Percentiles rank a stretch among this genome's conserved stretches.
Conservation (phyloP, 768 basidiomycete genomes). For the Lentinula sp. region DNA sequence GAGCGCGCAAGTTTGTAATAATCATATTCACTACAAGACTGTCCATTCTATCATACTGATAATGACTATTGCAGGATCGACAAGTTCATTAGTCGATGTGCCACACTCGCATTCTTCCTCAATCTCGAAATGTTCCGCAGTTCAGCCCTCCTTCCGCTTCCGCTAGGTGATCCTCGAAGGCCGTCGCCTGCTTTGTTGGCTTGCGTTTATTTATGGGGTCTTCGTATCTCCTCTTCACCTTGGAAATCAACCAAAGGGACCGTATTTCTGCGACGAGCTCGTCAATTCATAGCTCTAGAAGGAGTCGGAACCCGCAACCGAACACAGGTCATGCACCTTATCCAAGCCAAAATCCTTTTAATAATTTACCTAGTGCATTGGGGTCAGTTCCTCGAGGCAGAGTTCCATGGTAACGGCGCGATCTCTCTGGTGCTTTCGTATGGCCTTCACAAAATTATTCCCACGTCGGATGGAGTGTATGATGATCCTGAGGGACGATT, state of each 20-base stretch:
- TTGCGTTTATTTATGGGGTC: background rate
- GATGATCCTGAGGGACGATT: background rate
- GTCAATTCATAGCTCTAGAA: background rate
- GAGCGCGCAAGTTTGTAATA: background rate
- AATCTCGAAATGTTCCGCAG: constrained; percentile 35
- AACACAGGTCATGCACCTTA: background rate
- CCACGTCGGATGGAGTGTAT: background rate
- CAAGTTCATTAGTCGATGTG: background rate
- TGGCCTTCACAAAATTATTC: background rate
- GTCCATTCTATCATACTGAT: background rate
- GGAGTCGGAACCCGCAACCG: background rate
- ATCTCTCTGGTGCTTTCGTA: background rate
- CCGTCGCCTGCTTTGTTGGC: constrained; percentile 19
- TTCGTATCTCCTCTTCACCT: background rate
- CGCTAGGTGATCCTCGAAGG: constrained; percentile 22
- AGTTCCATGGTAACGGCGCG: background rate
- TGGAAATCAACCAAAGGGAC: background rate
- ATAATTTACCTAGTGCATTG: background rate
- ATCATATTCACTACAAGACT: background rate
- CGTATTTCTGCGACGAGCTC: background rate
- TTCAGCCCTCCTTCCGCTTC: constrained; percentile 21
- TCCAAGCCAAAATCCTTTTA: background rate
- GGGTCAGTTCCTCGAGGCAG: background rate
- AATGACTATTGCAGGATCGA: background rate
- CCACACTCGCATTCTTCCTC: constrained; percentile 37